Percentiles rank a stretch among this genome's conserved stretches.
Conservation (phyloP, 768 basidiomycete species). For the Leucogyrophana mollusca region DNA sequence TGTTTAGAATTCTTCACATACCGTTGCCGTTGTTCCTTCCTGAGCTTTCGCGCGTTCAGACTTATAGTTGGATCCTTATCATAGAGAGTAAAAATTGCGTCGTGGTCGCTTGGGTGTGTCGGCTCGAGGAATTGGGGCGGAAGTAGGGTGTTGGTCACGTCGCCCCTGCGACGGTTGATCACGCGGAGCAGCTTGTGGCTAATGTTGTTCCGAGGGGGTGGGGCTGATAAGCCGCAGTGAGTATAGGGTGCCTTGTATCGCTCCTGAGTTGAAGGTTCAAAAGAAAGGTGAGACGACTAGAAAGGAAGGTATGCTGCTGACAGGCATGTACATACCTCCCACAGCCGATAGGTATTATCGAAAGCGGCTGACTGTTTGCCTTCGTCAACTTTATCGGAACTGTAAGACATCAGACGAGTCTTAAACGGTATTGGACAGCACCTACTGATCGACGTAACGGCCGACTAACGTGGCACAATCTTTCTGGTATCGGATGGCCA, state of each 20-base stretch:
- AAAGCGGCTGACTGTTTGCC: constrained; percentile 41
- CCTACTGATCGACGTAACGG: constrained; percentile 57
- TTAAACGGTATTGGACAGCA: not conserved
- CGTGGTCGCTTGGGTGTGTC: constrained; percentile 57
- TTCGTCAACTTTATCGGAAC: constrained; percentile 54
- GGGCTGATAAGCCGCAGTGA: constrained; percentile 50
- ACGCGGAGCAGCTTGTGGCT: constrained; percentile 40
- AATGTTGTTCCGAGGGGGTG: constrained; percentile 43
- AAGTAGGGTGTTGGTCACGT: constrained; percentile 23
- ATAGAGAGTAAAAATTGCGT: constrained; percentile 38
- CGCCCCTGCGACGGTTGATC: not conserved
- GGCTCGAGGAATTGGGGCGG: constrained; percentile 29
- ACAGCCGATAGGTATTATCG: constrained; percentile 49
- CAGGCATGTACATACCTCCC: constrained; percentile 34
- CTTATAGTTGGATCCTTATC: constrained; percentile 23
- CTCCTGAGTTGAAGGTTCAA: constrained; percentile 30
- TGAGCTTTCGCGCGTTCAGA: constrained; percentile 17
- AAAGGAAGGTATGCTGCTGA: too few relatives aligned
- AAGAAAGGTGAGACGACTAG: not conserved
- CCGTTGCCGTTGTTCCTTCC: constrained; percentile 16
- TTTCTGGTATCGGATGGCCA: constrained; percentile 37
- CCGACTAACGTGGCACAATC: constrained; percentile 40
- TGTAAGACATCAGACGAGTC: constrained; percentile 15
- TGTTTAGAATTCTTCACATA: constrained; percentile 12
- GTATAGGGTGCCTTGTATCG: constrained; percentile 54